A percentile compares a stretch with the other conserved stretches of the same genome.
phyloP scores from a whole-genome alignment of 768 basidiomycete species.

The Collybiopsis luxurians region DNA sequence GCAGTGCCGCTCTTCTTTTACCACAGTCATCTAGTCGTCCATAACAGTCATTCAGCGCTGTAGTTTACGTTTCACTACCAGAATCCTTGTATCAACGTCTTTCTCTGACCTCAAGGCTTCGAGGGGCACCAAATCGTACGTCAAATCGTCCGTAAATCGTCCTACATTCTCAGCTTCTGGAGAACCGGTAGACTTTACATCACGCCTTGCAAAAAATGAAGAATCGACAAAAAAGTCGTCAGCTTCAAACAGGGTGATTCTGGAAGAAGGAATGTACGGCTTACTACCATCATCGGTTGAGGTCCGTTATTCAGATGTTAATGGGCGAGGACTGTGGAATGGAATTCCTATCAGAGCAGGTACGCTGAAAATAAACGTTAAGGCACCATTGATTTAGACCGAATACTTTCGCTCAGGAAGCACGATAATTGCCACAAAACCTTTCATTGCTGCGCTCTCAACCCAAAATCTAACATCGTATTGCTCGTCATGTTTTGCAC shows the following conservation, averaged over 20 bases:
- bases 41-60: too few species aligned
- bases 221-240: background rate
- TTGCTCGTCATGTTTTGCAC: conserved; percentile 68
- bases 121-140: conserved; percentile 35
- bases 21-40: too few species aligned
- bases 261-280: conserved; percentile 18
- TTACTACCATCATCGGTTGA: conserved; percentile 39
- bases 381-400: background rate
- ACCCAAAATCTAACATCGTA: conserved; percentile 53
- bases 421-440: conserved; percentile 52
- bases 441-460: conserved; percentile 65
- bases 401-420: conserved; percentile 42
- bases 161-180: conserved; percentile 18
- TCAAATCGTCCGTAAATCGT: conserved; percentile 24
- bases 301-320: conserved; percentile 29
- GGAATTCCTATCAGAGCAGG: conserved; percentile 15
- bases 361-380: background rate
- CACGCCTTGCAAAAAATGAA: background rate
- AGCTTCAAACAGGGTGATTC: background rate
- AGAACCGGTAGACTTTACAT: conserved; percentile 16
- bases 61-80: too few species aligned
- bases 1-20: too few species aligned
- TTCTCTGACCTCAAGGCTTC: conserved; percentile 29
- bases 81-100: conserved; percentile 19
- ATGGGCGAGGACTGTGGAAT: conserved; percentile 48